These are phyloP conservation scores for Selaginella moellendorffii DNA, from an alignment of 75 land plant species.

Conservation along the genomic window DNA sequence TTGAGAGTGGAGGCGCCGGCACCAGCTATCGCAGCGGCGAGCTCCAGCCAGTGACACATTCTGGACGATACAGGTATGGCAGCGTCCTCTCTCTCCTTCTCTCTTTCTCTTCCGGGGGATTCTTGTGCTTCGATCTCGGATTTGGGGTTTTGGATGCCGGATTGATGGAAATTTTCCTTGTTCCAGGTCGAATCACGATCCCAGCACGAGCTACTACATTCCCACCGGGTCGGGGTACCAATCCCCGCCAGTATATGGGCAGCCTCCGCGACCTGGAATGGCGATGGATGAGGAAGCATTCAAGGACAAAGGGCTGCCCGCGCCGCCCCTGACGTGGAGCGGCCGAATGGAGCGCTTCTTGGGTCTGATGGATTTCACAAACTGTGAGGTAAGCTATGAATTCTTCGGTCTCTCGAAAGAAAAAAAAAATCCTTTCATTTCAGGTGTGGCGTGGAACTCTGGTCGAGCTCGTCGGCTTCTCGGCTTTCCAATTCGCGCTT, in stretches of 20 bases:
- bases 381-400: neutral
- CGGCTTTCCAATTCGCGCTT: neutral
- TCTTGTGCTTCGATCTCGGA: neutral
- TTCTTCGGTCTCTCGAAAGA: too few species aligned
- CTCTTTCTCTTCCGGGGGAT: neutral
- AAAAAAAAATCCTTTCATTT: too few species aligned
- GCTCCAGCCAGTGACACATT: neutral
- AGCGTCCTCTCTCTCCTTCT: too few species aligned
- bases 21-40: neutral
- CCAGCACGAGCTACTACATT: neutral
- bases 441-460: constrained; percentile 2
- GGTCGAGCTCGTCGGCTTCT: neutral
- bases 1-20: neutral
- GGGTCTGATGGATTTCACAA: neutral
- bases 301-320: neutral
- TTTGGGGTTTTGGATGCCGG: too few species aligned
- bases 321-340: neutral
- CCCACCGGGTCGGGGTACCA: neutral
- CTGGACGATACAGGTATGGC: neutral
- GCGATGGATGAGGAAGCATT: neutral
- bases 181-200: neutral
- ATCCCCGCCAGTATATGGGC: neutral
- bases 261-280: neutral
- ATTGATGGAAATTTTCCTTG: neutral
- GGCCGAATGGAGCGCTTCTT: neutral